Evolutionary conservation across 257 asterid genomes (phyloP), one percentile per base, ranked within the genome.

Genomic region (Euphrasia confusa): DNA sequence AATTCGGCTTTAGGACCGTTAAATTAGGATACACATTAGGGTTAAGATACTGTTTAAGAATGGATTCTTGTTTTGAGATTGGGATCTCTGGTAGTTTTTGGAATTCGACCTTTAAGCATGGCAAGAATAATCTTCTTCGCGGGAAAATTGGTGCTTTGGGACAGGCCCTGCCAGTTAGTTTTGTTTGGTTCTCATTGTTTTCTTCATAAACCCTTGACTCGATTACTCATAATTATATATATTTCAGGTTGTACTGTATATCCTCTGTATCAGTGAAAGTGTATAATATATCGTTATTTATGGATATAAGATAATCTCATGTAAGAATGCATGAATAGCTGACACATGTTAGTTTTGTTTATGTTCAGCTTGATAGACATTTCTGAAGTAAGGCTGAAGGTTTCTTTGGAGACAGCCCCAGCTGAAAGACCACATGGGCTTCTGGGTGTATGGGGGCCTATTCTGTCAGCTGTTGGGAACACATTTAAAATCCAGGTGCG

Each of bases 381-480:
- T 73, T 93, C 99, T 60, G 97, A 84, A 79, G 80, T 89, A 56
- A 79, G 94, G 78, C 72, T 93, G 72, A 93, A 87, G 85, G 77
- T 93, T 63, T 80, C 95, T 52, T 81, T 93, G 80, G 99, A 89
- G 82, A 83, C 97, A 67, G 84, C 89, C 68, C 96, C 99, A 35
- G 89, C 89, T 62, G 82, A 89, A 74, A 80, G 99, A 72, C 99
- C 96, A 33, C 90, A 78, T 68, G 99, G 97, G 64, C 91, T 81
- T 71, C 79, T 93, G 55, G 99, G 99, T 53, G 90, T 93, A 32
- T 93, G 99, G 99, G 79, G 99, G 58, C 99, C 99, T 64, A 78
- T 93, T 66, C 89, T 93, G 49, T 89, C 99, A 52, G 99, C 99
- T 67, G 84, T 93, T 72, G 99, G 99, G 65, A 93, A 86, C 68